Conservation (phyloP, 768 basidiomycete genomes). For the Daedaleopsis sinensis region DNA sequence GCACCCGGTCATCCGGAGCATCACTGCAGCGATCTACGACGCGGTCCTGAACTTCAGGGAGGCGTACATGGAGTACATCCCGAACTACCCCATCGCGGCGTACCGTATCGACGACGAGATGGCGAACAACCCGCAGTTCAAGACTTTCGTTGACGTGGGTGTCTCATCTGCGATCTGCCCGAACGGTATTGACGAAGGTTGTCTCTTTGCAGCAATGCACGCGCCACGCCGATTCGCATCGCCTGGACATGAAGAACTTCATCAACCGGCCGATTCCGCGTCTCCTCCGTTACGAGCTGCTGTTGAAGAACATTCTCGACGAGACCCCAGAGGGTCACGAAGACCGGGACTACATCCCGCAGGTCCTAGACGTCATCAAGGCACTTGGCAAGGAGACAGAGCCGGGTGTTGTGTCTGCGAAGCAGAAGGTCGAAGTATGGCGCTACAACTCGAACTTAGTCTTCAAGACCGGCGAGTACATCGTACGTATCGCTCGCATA, state of each 20-base stretch:
- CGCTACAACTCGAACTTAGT: conserved; percentile 77
- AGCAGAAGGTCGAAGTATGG: conserved; percentile 91
- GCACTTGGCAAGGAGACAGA: conserved; percentile 86
- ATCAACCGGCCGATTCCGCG: conserved; percentile 92
- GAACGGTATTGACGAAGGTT: background rate
- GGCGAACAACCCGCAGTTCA: conserved; percentile 79
- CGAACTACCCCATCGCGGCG: conserved; percentile 92
- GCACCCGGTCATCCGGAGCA: conserved; percentile 73
- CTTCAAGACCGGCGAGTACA: conserved; percentile 77
- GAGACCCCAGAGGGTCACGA: conserved; percentile 74
- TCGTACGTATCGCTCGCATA: conserved; percentile 42
- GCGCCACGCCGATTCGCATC: conserved; percentile 76
- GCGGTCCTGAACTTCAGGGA: conserved; percentile 92
- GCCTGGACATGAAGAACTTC: conserved; percentile 91
- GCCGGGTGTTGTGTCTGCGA: conserved; percentile 82
- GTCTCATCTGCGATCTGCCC: background rate
- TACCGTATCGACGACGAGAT: conserved; percentile 89
- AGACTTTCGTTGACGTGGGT: conserved; percentile 78
- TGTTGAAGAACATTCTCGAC: conserved; percentile 80
- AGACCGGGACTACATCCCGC: conserved; percentile 81
- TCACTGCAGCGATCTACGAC: conserved; percentile 85
- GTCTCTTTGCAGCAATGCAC: conserved; percentile 42
- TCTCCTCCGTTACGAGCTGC: conserved; percentile 83
- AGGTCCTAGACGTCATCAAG: conserved; percentile 86
- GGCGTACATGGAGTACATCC: conserved; percentile 90